phyloP scores from a whole-genome alignment of 2,329 filamentous ascomycete species.

The Beauveria sp. region DNA sequence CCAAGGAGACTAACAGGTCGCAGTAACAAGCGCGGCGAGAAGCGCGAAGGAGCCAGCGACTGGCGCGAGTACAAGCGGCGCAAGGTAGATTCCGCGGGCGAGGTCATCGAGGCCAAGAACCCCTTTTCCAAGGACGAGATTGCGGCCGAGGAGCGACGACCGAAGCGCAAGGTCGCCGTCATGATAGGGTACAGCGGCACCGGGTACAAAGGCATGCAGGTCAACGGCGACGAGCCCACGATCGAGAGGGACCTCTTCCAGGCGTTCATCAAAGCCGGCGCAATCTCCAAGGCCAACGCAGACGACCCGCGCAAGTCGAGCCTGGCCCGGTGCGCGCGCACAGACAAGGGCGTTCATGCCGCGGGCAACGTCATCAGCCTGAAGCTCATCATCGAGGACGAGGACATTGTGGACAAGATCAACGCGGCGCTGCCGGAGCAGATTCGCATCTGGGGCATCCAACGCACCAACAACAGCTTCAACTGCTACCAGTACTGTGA shows the following conservation, averaged over 20 bases:
- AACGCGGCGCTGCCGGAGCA: conserved; percentile 78
- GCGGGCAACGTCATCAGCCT: conserved; percentile 91
- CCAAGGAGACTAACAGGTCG: conserved; percentile 7
- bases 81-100: conserved; percentile 30
- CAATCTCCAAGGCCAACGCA: conserved; percentile 94
- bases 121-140: conserved; percentile 70
- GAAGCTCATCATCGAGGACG: conserved; percentile 92
- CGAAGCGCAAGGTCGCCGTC: conserved; percentile 94
- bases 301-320: conserved; percentile 95
- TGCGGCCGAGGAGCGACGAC: conserved; percentile 73
- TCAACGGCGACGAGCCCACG: conserved; percentile 74
- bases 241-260: conserved; percentile 94
- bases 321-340: conserved; percentile 86
- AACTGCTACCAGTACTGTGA: conserved; percentile 94
- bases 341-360: conserved; percentile 95
- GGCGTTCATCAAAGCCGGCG: conserved; percentile 82
- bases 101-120: conserved; percentile 26
- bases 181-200: conserved; percentile 93
- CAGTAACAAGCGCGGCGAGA: conserved; percentile 19
- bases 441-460: conserved; percentile 91
- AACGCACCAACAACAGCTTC: conserved; percentile 82
- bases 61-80: conserved; percentile 35
- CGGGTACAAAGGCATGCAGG: conserved; percentile 96
- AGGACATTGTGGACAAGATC: conserved; percentile 81
- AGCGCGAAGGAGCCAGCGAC: conserved; percentile 31